Evolutionary conservation across 495 filamentous ascomycete species (phyloP).

Genomic region (Aspergillus sclerotioniger): DNA sequence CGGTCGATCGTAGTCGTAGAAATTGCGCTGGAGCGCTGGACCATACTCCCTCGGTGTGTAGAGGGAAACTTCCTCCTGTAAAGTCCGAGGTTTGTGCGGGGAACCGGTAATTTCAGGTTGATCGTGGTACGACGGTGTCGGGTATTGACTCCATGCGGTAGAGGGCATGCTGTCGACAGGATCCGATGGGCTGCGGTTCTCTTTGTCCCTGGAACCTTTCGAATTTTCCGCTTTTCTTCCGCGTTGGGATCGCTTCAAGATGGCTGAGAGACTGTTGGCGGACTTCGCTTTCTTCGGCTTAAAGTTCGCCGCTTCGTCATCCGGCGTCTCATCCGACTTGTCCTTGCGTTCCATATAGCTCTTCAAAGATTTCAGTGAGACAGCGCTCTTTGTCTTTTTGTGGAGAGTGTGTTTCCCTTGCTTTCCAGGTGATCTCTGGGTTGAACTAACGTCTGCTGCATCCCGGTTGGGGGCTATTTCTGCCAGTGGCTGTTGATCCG

Average conservation of each 20-base stretch:
- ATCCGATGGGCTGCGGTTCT: constrained; percentile 62
- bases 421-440: constrained; percentile 25
- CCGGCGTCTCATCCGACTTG: constrained; percentile 41
- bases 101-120: constrained; percentile 32
- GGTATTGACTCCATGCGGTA: constrained; percentile 77
- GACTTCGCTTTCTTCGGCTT: constrained; percentile 85
- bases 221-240: constrained; percentile 39
- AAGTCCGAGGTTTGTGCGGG: constrained; percentile 39
- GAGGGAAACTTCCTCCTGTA: constrained; percentile 60
- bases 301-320: constrained; percentile 30
- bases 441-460: constrained; percentile 23
- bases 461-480: constrained; percentile 44
- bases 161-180: constrained; percentile 53
- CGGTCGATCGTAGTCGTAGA: constrained; percentile 56
- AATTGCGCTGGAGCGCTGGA: constrained; percentile 64
- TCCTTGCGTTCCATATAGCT: constrained; percentile 55
- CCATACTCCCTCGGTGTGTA: constrained; percentile 62
- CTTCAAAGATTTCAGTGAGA: constrained; percentile 61
- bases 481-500: constrained; percentile 34
- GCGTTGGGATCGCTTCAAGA: constrained; percentile 45
- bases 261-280: constrained; percentile 68
- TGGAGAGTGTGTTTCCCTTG: constrained; percentile 39
- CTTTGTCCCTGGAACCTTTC: constrained; percentile 64
- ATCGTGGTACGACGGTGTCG: constrained; percentile 45
- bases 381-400: constrained; percentile 66